phyloP scores from a whole-genome alignment of 495 filamentous ascomycete genomes.

The Lasiosphaeria ovina region DNA sequence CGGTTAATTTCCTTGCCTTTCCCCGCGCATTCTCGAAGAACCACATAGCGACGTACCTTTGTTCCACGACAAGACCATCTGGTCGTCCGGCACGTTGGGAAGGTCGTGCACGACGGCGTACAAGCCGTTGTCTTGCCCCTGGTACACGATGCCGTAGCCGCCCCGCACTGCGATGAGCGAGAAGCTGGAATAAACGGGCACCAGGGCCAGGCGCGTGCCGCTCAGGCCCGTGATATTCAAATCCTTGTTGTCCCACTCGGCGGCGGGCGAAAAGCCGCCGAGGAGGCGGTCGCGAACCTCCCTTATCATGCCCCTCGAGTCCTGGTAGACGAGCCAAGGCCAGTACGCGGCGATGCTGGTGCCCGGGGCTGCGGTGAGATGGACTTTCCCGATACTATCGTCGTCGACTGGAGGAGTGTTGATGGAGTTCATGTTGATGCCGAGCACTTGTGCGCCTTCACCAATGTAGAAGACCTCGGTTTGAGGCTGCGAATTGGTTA shows the following conservation, averaged over 20 bases:
- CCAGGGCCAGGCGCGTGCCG: conserved; percentile 13
- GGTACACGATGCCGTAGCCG: conserved; percentile 26
- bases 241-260: conserved; percentile 9
- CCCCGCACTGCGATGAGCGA: conserved; percentile 10
- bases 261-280: not conserved
- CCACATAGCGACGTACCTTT: not conserved
- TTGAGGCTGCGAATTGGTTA: conserved; percentile 17
- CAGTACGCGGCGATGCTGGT: conserved; percentile 21
- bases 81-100: not conserved
- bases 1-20: not conserved
- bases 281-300: conserved; percentile 16
- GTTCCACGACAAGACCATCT: conserved; percentile 14
- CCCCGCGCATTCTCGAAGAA: not conserved
- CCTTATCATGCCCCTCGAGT: conserved; percentile 7
- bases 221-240: conserved; percentile 8
- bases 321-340: conserved; percentile 21
- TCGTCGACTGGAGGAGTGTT: not conserved
- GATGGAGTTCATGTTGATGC: conserved; percentile 14
- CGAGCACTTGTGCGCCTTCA: conserved; percentile 9
- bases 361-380: conserved; percentile 5
- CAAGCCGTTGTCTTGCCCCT: conserved; percentile 1
- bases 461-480: conserved; percentile 21
- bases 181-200: conserved; percentile 17
- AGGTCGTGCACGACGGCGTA: conserved; percentile 11
- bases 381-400: conserved; percentile 12